phyloP scores from a whole-genome alignment of 306 rosid species.

The Vachellia pachyceras region DNA sequence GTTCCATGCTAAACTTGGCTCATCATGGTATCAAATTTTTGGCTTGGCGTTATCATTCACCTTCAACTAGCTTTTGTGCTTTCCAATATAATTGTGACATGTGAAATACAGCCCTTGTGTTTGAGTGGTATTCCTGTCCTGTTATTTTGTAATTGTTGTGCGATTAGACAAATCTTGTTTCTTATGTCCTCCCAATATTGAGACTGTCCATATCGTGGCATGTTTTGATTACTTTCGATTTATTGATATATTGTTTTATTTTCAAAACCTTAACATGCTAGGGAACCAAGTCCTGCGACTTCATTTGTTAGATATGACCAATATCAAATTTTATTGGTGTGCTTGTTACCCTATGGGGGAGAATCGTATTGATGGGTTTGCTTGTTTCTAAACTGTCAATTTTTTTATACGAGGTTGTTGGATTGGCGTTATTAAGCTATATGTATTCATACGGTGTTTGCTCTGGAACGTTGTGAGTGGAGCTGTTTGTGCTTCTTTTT shows the following conservation, averaged over 20 bases:
- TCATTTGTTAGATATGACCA: no score
- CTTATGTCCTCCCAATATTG: constrained; percentile 37
- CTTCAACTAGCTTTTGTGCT: constrained; percentile 44
- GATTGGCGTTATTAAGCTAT: no score
- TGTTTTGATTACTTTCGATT: constrained; percentile 1
- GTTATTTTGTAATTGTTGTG: constrained; percentile 42
- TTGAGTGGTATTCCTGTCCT: constrained; percentile 45
- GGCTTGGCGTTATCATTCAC: constrained; percentile 39
- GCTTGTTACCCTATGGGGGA: no score
- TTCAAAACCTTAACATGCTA: background rate
- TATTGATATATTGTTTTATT: constrained; percentile 14
- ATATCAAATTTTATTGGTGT: no score
- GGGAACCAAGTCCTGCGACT: no score
- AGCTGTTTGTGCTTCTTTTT: no score
- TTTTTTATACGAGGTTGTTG: no score
- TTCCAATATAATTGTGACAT: constrained; percentile 45
- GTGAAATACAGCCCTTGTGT: constrained; percentile 42
- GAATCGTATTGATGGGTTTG: no score
- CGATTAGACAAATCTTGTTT: constrained; percentile 36
- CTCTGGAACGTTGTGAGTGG: no score
- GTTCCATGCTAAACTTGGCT: constrained; percentile 49
- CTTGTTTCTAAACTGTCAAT: no score
- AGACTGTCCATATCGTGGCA: constrained; percentile 35
- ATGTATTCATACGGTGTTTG: no score
- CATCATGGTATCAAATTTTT: constrained; percentile 43